phyloP scores from a whole-genome alignment of 1,139 yeast species.

The Debaryomyces udenii region DNA sequence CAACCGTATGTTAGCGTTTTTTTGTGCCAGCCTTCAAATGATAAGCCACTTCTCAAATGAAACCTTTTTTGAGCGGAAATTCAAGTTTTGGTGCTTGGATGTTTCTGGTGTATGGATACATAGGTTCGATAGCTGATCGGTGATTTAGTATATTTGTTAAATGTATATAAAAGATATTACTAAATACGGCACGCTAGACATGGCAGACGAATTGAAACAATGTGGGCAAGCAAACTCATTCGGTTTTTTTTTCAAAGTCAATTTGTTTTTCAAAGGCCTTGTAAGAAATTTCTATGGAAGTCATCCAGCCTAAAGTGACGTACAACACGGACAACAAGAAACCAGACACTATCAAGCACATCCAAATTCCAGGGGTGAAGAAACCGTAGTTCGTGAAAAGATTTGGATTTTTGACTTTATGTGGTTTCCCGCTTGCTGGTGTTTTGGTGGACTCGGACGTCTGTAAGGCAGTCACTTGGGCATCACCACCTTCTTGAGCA shows the following conservation, averaged over 20 bases:
- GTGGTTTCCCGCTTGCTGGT: constrained; percentile 9
- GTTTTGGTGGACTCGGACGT: constrained; percentile 12
- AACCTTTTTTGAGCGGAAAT: too few relatives aligned
- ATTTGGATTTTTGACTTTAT: constrained; percentile 19
- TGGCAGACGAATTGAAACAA: too few relatives aligned
- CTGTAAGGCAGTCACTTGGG: constrained; percentile 26
- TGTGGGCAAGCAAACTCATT: constrained; percentile 28
- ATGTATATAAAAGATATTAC: background rate
- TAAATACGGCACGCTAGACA: too few relatives aligned
- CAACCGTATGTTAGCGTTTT: too few relatives aligned
- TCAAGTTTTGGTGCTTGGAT: too few relatives aligned
- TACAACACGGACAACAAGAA: constrained; percentile 54
- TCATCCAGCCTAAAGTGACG: constrained; percentile 63
- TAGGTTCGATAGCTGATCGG: too few relatives aligned
- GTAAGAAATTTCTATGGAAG: constrained; percentile 66
- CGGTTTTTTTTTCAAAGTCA: constrained; percentile 64
- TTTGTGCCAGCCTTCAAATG: too few relatives aligned
- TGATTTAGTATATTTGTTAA: too few relatives aligned
- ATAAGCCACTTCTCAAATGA: too few relatives aligned
- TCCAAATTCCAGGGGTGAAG: constrained; percentile 64
- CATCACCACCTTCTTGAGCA: constrained; percentile 30
- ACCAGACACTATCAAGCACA: constrained; percentile 60
- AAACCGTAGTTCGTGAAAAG: constrained; percentile 46
- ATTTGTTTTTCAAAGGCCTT: constrained; percentile 71
- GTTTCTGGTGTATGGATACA: too few relatives aligned